Evolutionary conservation across 23 red algal species (phyloP), one percentile per base, ranked within the genome.

Genomic region (Gracilaria caudata): DNA sequence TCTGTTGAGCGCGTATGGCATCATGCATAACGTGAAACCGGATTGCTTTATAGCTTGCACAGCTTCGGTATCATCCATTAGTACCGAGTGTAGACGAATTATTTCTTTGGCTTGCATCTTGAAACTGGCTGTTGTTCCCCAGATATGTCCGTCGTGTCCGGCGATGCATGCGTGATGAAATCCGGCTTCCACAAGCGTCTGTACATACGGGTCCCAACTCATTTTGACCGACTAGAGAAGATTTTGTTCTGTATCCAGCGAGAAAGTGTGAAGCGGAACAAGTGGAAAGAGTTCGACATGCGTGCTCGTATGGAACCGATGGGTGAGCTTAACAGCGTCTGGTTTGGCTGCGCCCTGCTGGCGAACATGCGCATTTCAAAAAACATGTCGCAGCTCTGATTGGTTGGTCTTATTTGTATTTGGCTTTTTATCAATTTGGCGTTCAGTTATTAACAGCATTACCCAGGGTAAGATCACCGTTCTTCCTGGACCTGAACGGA

Each of bases 201-300:
- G 35, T 19, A 86, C 53, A 66, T 86, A 86, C 29, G 82, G 82
- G 43, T 86, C 82, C 82, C 82, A 86, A 70, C 82, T 86, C 82
- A 86, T 86, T 19, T 26, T 51, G 29, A 38, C n/a, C 1, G 13
- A 16, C 12, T 53, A 16, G 14, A 1, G 49, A 2, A 16, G 49
- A 17, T 53, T 17, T 7, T 16, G 49, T 17, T 16, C 1, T 53
- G 49, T 16, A 17, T 1, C 49, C 19, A 2, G 6, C 19, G 49
- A 53, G 49, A 53, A 53, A 53, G 49, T 4, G 2, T 53, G 8
- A 9, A 1, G 49, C 12, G 1, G 49, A 8, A 17, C 12, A 53
- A 16, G 8, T 7, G 11, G 43, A 45, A 4, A 45, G 11, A 45
- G 6, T 45, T 45, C 43, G 49, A 17, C 49, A 17, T 53, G 49